A percentile compares a stretch with the other conserved stretches of the same genome.
Evolutionary conservation across 257 asterid species (phyloP).

Genomic region (Nicotiana noctiflora): DNA sequence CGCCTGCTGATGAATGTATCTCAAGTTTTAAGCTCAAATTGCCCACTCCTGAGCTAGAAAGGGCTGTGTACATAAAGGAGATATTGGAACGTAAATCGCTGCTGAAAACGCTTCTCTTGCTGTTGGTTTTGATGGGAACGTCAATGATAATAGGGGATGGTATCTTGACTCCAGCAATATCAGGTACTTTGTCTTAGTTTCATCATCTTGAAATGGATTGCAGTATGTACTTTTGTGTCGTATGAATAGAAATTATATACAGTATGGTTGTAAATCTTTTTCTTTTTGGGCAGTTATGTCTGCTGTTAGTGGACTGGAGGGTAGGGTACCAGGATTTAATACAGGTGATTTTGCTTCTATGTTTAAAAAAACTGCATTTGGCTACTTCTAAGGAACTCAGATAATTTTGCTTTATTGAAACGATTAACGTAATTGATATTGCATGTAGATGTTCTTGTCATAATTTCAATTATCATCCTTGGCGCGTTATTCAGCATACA

Average conservation of each 20-base stretch:
- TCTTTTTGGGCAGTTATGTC: conserved; percentile 69
- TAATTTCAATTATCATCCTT: conserved; percentile 75
- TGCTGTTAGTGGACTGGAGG: conserved; percentile 91
- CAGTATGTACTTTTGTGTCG: neutral
- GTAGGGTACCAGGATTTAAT: conserved; percentile 73
- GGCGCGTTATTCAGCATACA: conserved; percentile 81
- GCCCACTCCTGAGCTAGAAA: conserved; percentile 89
- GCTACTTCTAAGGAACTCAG: neutral
- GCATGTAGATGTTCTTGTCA: conserved; percentile 73
- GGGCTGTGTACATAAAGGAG: conserved; percentile 81
- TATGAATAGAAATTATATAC: neutral
- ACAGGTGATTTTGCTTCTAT: conserved; percentile 41
- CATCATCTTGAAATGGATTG: neutral
- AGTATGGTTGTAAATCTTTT: neutral
- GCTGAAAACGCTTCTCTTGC: conserved; percentile 51
- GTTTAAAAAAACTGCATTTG: neutral
- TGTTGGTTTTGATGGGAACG: conserved; percentile 86
- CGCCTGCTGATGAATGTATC: conserved; percentile 71
- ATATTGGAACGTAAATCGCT: conserved; percentile 54
- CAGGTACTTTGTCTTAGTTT: conserved; percentile 39
- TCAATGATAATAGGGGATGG: conserved; percentile 97
- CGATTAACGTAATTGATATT: neutral
- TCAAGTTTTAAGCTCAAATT: conserved; percentile 89
- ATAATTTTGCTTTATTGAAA: neutral
- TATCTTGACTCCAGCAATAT: conserved; percentile 90